Base-by-base conservation (phyloP, 164 flowering plant species). In the Vitis labrusca region DNA sequence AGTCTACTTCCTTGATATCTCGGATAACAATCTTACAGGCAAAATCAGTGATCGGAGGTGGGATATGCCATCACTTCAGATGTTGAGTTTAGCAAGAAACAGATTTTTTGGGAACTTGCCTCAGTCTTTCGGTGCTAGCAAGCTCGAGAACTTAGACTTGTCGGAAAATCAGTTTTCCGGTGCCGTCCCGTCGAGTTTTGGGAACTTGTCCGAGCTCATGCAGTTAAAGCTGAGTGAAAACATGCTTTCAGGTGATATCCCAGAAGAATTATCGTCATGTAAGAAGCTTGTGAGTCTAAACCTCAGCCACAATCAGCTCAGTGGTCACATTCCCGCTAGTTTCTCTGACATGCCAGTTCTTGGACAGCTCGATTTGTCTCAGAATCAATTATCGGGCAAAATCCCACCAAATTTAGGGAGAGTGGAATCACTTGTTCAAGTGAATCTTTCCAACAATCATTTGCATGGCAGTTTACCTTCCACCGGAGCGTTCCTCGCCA, bases 391-490 rank as follows among this genome's bases (percentile, higher is more conserved):
- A 7, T 75, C 88, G 0, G 96, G 97, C 8, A 74, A 79, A 65
- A 84, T 91, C 15, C 96, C 98, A 6, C 12, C 54, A 3, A 77
- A 79, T 64, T 73, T 89, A 61, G 92, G 92, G 1, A 56, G 65
- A n/a, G 78, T 82, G 10, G 85, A 80, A 29, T 88, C 98, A 0
- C 86, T 90, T 9, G 86, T 87, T 50, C 75, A 83, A 62, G 85
- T 92, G 16, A 94, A 92, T 67, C 67, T 94, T 54, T 92, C 97
- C 2, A 77, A 89, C 78, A 94, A 92, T 64, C 81, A 78, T 59
- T 73, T 94, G 60, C 81, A 76, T 10, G 97, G 97, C 8, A 69
- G 75, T 37, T 74, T 92, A 50, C 97, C 98, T 9, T 64, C 79
- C 5, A 86, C 92, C 5, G 97, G 85, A 49, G 92, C 88, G 0